phyloP scores from a whole-genome alignment of 768 basidiomycete species.

The Dacryopinax primogenitus region DNA sequence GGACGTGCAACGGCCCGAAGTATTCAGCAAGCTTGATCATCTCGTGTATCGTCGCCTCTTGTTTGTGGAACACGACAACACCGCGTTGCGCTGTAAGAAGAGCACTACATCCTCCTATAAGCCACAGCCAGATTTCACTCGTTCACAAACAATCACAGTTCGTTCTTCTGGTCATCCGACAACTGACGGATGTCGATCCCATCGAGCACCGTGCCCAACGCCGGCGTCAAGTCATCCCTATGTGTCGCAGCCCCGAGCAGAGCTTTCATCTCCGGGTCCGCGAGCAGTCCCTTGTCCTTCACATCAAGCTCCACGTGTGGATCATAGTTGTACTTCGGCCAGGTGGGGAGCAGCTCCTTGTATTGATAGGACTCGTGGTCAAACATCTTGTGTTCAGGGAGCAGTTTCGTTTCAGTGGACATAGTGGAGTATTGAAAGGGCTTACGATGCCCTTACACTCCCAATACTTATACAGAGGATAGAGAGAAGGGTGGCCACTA shows the following conservation, averaged over 20 bases:
- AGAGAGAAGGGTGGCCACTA: too few relatives aligned
- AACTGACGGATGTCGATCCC: slow-evolving; percentile 6
- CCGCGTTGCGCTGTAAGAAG: slow-evolving; percentile 5
- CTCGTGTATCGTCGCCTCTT: slow-evolving; percentile 1
- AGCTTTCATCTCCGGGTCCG: background rate
- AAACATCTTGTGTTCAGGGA: background rate
- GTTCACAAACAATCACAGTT: background rate
- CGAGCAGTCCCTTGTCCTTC: background rate
- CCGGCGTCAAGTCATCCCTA: background rate
- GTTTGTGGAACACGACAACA: slow-evolving; percentile 9
- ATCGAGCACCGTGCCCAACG: background rate
- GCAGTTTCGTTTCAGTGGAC: background rate
- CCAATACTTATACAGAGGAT: too few relatives aligned
- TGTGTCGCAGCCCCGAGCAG: slow-evolving; percentile 2
- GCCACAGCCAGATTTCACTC: background rate
- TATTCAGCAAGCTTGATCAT: slow-evolving; percentile 2
- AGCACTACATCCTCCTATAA: background rate
- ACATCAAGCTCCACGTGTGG: slow-evolving; percentile 3
- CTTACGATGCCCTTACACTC: too few relatives aligned
- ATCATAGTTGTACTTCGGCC: slow-evolving; percentile 7
- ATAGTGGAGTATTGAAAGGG: too few relatives aligned
- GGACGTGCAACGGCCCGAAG: slow-evolving; percentile 21
- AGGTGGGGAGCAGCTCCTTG: background rate
- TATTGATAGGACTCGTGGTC: background rate
- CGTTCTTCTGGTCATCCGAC: slow-evolving; percentile 6